Conservation (phyloP, 2,329 filamentous ascomycete species). For the Penicillium sp. region DNA sequence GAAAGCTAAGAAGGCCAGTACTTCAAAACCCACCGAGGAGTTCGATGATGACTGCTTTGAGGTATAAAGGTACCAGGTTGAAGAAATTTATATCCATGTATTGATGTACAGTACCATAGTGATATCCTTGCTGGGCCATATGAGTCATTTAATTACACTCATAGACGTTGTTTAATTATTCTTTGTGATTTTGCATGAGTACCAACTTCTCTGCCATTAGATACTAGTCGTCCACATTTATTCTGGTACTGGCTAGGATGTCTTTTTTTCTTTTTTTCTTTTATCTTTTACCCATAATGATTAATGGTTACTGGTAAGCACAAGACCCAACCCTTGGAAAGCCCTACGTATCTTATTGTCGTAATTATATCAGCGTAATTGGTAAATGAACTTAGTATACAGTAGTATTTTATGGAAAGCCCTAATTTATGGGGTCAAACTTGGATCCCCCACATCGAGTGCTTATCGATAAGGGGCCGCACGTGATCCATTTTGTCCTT, state of each 20-base stretch:
- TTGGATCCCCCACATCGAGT: conserved; percentile 1
- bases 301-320: neutral
- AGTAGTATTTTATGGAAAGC: neutral
- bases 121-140: neutral
- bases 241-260: neutral
- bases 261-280: neutral
- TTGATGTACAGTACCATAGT: neutral
- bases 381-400: neutral
- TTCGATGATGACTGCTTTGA: conserved; percentile 45
- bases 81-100: neutral
- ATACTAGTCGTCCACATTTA: too few relatives aligned
- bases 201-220: too few relatives aligned
- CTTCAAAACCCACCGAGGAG: conserved; percentile 25
- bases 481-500: conserved; percentile 21
- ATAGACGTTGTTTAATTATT: neutral
- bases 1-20: conserved; percentile 17
- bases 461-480: conserved; percentile 27
- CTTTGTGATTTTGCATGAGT: neutral
- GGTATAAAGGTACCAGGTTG: neutral
- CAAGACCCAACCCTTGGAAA: neutral
- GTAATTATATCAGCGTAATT: neutral
- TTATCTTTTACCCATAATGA: neutral
- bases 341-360: neutral
- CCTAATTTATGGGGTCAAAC: neutral
- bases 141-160: neutral